Evolutionary conservation across 1,284 basidiomycete genomes (phyloP).

Genomic region (Bondarzewia mesenterica): DNA sequence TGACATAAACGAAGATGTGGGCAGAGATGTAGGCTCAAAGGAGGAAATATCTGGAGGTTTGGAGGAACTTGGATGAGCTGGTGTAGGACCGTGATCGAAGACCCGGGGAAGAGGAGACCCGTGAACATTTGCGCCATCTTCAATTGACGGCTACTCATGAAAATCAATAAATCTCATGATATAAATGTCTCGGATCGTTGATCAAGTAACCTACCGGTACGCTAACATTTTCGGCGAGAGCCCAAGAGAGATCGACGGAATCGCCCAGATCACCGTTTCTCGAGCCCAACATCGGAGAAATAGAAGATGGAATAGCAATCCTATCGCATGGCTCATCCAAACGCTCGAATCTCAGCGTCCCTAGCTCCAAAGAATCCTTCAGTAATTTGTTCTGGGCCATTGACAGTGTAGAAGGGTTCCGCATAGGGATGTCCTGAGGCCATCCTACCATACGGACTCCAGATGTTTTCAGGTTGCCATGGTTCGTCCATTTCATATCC

Average conservation of each 20-base stretch:
- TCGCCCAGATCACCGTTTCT: background rate
- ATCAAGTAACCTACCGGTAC: no score
- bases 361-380: conserved; percentile 37
- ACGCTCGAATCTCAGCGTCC: conserved; percentile 34
- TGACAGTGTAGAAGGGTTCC: conserved; percentile 53
- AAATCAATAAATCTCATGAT: no score
- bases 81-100: no score
- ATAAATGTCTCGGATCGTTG: no score
- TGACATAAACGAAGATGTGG: background rate
- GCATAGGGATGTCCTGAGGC: conserved; percentile 45
- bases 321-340: background rate
- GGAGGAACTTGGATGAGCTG: no score
- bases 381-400: conserved; percentile 42
- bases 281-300: background rate
- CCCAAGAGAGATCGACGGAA: background rate
- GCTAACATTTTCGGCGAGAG: no score
- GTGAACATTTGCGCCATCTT: no score
- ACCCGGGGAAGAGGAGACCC: no score
- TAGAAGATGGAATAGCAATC: background rate
- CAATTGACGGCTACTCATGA: no score
- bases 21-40: no score
- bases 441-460: conserved; percentile 55
- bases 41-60: no score
- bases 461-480: conserved; percentile 41
- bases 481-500: conserved; percentile 70